Evolutionary conservation across 192 early-diverging fungal species (phyloP), one percentile per base, ranked within the genome.

Genomic region (Haplosporangium gracile): DNA sequence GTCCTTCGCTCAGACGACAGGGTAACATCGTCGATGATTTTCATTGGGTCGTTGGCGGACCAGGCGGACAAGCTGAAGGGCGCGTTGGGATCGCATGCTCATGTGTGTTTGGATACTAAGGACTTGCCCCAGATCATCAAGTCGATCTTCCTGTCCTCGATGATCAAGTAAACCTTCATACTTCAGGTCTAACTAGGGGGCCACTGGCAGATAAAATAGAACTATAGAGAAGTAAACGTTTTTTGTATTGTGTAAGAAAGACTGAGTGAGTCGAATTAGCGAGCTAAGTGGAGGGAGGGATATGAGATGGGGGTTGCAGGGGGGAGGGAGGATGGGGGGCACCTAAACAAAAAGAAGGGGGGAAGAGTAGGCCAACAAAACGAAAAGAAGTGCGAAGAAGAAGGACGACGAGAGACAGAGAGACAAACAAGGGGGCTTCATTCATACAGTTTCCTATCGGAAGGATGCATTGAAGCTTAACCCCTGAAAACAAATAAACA

Each of bases 1-100:
- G 93, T 92, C 55, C 83, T 97, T 69, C 93, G 94, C 72, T 90
- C 91, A 26, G 94, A 95, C 80, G 92, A 96, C 70, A 88, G 91
- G 36, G 94, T 97, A 16, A 94, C 94, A 71, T 89, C 93, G 24
- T 91, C 91, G 47, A 94, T 95, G 86, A 92, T 97, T 78, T 97
- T 97, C 75, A 97, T 97, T 82, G 96, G 96, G 34, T 94, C 94
- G 4, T 81, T 97, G n/a, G 91, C 92, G 18, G 93, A 94, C 73
- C 93, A 96, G 81, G 96, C 95, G 4, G 92, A 90, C 68, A 87
- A 90, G 69, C 65, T 93, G 40, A 90, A 93, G 79, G 88, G 83
- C 24, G 88, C 90, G 18, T 53, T 93, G 26, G 91, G 90, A 13
- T 89, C 84, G 26, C 89, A 91, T 77, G 93, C 93, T 0, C 90